Evolutionary conservation across 352 stramenopile genomes (phyloP).

Genomic region (Phytopythium cucurbitacearum): DNA sequence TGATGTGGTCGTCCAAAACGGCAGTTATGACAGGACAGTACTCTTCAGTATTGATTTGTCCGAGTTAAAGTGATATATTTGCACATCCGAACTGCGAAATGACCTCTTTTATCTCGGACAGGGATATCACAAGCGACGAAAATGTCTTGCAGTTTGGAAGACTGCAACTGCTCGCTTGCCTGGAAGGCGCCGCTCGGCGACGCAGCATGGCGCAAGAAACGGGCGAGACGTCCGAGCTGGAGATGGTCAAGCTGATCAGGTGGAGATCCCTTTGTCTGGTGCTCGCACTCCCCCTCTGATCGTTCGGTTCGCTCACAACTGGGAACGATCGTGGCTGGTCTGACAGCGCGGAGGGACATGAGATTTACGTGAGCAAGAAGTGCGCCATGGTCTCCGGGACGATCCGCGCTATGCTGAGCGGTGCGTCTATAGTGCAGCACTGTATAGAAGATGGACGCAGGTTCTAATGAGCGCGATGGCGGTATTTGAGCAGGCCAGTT

Average conservation of each 20-base stretch:
- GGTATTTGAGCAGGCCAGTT: slow-evolving; percentile 66
- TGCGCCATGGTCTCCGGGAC: slow-evolving; percentile 94
- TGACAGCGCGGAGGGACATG: slow-evolving; percentile 90
- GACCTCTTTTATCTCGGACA: no score
- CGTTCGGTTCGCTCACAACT: neutral
- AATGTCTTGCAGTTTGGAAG: no score
- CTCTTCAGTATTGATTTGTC: neutral
- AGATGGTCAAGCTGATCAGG: slow-evolving; percentile 86
- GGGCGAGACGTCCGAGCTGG: slow-evolving; percentile 27
- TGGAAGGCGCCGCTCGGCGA: neutral
- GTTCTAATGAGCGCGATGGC: neutral
- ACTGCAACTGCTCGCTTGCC: neutral
- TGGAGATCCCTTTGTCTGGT: slow-evolving; percentile 10
- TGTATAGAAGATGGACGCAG: no score
- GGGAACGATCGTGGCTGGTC: neutral
- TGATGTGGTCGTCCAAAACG: neutral
- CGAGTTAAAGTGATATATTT: neutral
- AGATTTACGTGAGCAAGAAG: slow-evolving; percentile 93
- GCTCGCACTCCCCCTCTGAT: neutral
- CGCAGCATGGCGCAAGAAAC: slow-evolving; percentile 52
- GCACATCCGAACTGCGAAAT: no score
- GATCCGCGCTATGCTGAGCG: slow-evolving; percentile 96
- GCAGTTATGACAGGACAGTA: neutral
- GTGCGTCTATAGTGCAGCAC: slow-evolving; percentile 26
- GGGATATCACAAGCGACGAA: no score